These are phyloP conservation scores for Kwoniella europaea DNA, from an alignment of 768 basidiomycete genomes.

Conservation along the genomic window DNA sequence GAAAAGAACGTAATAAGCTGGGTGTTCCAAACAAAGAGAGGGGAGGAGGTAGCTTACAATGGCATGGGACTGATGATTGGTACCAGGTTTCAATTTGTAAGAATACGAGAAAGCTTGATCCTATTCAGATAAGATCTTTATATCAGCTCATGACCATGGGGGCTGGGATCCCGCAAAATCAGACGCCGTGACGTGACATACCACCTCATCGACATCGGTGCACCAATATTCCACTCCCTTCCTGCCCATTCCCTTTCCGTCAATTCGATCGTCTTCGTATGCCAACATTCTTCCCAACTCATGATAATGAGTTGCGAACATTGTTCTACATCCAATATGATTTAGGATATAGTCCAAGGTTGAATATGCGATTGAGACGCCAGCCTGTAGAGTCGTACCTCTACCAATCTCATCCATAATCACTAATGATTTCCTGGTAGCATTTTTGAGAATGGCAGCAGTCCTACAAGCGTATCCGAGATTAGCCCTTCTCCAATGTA, in stretches of 20 bases:
- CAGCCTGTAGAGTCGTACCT: slow-evolving; percentile 90
- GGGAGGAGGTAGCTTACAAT: slow-evolving; percentile 37
- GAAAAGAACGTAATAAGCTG: background rate
- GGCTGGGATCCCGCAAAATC: background rate
- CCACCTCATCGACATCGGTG: slow-evolving; percentile 82
- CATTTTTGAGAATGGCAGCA: slow-evolving; percentile 81
- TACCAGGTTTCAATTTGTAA: slow-evolving; percentile 76
- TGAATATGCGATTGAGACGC: slow-evolving; percentile 90
- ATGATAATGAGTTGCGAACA: slow-evolving; percentile 99
- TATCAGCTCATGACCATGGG: background rate
- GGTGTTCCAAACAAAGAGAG: background rate
- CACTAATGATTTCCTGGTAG: slow-evolving; percentile 85
- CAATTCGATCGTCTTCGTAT: slow-evolving; percentile 34
- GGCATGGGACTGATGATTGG: slow-evolving; percentile 87
- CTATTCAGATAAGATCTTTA: slow-evolving; percentile 58
- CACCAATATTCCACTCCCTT: slow-evolving; percentile 79
- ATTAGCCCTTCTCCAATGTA: no score
- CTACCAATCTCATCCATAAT: slow-evolving; percentile 99
- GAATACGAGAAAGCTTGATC: slow-evolving; percentile 81
- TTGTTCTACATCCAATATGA: slow-evolving; percentile 75
- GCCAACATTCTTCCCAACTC: slow-evolving; percentile 82
- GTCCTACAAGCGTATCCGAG: slow-evolving; percentile 67
- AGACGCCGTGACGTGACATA: slow-evolving; percentile 57
- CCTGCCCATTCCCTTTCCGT: slow-evolving; percentile 15
- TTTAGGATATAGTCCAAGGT: slow-evolving; percentile 79